Conservation (phyloP, 768 basidiomycete species). For the Collybia nuda region DNA sequence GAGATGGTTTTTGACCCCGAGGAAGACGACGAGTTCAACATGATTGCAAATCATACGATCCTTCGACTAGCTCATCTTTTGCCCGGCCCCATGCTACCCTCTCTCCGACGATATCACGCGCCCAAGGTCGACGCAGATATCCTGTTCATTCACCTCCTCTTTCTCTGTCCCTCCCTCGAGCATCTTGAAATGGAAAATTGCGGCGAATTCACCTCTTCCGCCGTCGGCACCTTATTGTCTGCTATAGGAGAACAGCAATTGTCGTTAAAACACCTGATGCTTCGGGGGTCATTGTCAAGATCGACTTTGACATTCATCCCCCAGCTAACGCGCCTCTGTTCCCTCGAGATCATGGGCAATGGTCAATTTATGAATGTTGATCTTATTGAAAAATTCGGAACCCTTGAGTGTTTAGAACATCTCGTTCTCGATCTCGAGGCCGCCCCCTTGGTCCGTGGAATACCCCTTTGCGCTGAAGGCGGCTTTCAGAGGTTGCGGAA, state of each 20-base stretch:
- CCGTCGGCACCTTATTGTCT: slow-evolving; percentile 7
- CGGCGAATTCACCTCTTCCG: background rate
- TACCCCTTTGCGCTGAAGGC: no score
- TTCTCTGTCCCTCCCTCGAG: slow-evolving; percentile 1
- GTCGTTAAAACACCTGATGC: background rate
- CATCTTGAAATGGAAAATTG: background rate
- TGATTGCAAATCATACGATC: background rate
- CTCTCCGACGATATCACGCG: background rate
- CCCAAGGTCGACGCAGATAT: background rate
- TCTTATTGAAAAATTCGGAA: background rate
- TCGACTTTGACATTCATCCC: background rate
- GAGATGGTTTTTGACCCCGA: background rate
- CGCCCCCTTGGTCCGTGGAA: background rate
- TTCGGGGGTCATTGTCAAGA: background rate
- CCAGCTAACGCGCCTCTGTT: slow-evolving; percentile 1
- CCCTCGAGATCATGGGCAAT: slow-evolving; percentile 1
- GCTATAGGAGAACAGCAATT: slow-evolving; percentile 2
- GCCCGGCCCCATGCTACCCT: background rate
- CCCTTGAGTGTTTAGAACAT: background rate
- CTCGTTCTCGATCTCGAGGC: slow-evolving; percentile 4
- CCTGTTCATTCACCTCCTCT: slow-evolving; percentile 1
- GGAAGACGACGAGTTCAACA: background rate
- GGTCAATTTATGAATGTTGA: slow-evolving; percentile 1
- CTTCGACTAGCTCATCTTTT: slow-evolving; percentile 1
- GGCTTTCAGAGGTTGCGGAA: slow-evolving; percentile 6